Evolutionary conservation across 225 moss, liverwort and hornwort species (phyloP), one percentile per base, ranked within the genome.

Genomic region (Pseudisothecium myosuroides): DNA sequence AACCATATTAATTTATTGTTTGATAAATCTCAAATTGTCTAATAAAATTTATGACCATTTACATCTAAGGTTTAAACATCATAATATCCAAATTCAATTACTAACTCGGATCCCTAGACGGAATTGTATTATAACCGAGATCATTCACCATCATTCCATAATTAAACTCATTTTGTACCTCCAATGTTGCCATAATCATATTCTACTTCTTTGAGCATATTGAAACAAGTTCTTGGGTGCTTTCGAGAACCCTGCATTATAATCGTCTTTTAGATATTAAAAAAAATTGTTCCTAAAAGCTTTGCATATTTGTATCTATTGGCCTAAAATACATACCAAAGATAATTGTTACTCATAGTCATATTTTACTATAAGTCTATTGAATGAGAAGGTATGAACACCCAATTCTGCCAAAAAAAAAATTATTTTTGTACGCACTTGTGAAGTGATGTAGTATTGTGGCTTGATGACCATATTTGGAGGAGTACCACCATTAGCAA

Each of bases 391-490:
- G 7, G 1, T 27, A 37, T 27, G 0, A 79, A n/a, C 56, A 58
- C 0, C 10, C 11, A 58, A 79, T 39, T 79, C 58, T 1, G 56
- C 7, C 17, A 12, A 15, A 10, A 61, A 10, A 61, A 20, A 29
- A 45, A 6, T 28, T 7, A 16, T 8, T 59, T 7, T 63, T 10
- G 26, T 69, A 89, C 89, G 52, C 10, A 93, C 91, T 65, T 32
- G 72, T 28, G 66, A 81, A 76, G 93, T 82, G 13, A 93, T 90
- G 65, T 88, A 93, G 36, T 90, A 69, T 31, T 87, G 78, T 50
- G 93, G 90, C 64, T 90, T 87, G 29, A 93, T 88, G 65, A 90
- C 34, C 27, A 93, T 84, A 39, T 87, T 43, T 14, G 91, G 76
- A 73, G 88, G 72, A 47, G n/a, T 10, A 29, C 9, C 73, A 32